These are phyloP conservation scores for Xylaria sp. DNA, from an alignment of 2,329 filamentous ascomycete species.

Conservation along the genomic window DNA sequence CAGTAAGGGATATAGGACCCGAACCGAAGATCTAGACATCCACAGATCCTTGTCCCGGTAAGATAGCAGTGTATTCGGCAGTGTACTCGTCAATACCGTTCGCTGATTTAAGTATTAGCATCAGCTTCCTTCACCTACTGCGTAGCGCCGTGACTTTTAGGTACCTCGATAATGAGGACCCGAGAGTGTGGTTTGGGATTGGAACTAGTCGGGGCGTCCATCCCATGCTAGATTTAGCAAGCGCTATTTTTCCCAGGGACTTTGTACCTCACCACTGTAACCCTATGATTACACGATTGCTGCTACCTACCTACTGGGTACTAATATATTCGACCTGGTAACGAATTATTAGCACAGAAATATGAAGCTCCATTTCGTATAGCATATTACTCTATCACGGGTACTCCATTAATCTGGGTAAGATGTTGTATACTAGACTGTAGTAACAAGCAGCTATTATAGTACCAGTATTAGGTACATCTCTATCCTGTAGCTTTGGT, in stretches of 20 bases:
- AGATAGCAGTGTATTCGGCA: no score
- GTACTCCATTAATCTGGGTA: not conserved
- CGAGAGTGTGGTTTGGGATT: constrained; percentile 37
- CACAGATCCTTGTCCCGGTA: constrained; percentile 15
- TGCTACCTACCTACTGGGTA: no score
- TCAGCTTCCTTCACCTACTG: not conserved
- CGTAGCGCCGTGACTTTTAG: constrained; percentile 2
- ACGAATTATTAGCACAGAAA: not conserved
- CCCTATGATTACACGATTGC: no score
- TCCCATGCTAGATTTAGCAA: constrained; percentile 21
- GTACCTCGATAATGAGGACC: constrained; percentile 19
- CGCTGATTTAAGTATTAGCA: not conserved
- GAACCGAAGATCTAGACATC: constrained; percentile 3
- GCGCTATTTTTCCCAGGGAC: not conserved
- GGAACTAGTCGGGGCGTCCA: constrained; percentile 25
- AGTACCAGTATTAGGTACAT: not conserved
- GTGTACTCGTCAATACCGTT: no score
- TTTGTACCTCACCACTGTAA: not conserved
- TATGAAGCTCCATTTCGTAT: not conserved
- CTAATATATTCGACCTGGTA: not conserved
- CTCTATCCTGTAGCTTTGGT: not conserved
- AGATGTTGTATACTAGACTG: not conserved
- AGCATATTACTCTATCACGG: not conserved
- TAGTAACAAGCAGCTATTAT: not conserved
- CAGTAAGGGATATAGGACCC: constrained; percentile 23